These are phyloP conservation scores for Dioszegia aurantiaca DNA, from an alignment of 768 basidiomycete species.

Conservation along the genomic window DNA sequence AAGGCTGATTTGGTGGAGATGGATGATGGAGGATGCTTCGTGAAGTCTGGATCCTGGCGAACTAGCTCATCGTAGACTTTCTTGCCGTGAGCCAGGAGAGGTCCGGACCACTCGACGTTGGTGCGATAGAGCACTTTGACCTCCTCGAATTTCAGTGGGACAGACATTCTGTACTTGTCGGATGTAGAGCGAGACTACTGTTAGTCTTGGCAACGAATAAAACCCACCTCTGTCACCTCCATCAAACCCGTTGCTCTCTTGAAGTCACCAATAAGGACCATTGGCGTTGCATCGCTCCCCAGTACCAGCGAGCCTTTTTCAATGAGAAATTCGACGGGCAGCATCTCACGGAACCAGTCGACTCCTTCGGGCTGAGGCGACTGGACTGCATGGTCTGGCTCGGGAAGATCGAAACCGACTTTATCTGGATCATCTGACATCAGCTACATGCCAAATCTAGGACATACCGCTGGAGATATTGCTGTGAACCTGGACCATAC, in stretches of 20 bases:
- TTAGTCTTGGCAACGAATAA: neutral
- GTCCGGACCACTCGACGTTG: constrained; percentile 70
- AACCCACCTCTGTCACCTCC: constrained; percentile 68
- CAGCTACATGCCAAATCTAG: neutral
- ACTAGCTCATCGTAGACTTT: constrained; percentile 61
- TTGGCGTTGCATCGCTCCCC: constrained; percentile 82
- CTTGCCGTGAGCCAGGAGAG: constrained; percentile 67
- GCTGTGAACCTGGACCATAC: constrained; percentile 1
- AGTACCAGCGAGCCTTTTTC: constrained; percentile 74
- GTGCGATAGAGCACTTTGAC: constrained; percentile 66
- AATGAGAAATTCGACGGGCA: constrained; percentile 79
- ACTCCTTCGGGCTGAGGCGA: constrained; percentile 18
- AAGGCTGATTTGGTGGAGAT: constrained; percentile 44
- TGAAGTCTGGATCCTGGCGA: constrained; percentile 47
- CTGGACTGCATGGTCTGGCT: constrained; percentile 18
- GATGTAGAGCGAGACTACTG: constrained; percentile 71
- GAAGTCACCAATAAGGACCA: constrained; percentile 77
- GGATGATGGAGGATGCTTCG: constrained; percentile 34
- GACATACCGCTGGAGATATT: constrained; percentile 19
- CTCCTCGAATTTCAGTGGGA: constrained; percentile 68
- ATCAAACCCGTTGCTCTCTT: constrained; percentile 72
- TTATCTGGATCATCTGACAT: constrained; percentile 16
- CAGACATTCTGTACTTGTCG: constrained; percentile 77
- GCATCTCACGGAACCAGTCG: constrained; percentile 65
- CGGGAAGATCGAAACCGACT: constrained; percentile 12